Base-by-base conservation (phyloP, 345 rosid species). In the Limnanthes douglasii region DNA sequence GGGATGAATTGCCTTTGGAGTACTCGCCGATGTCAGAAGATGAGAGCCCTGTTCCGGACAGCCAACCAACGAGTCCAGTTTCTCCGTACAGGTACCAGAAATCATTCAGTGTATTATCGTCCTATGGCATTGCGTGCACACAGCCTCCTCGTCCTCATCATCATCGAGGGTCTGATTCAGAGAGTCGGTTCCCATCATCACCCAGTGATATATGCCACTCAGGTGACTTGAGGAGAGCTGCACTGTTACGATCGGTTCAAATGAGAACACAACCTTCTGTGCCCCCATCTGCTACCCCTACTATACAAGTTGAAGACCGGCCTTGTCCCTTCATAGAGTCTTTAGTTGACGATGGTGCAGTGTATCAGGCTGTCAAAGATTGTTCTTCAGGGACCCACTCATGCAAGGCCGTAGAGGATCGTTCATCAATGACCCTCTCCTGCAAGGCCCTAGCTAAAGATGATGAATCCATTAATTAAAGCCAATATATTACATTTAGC, bases 201-300 rank as follows among this genome's bases (percentile, higher is more conserved):
- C 96, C 96, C 15, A 92, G 96, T 35, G 96, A 92, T 53, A 92
- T 92, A 42, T 81, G 96, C 50, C 94, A 92, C 66, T 81, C 94
- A 2, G 88, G 94, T 20, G 94, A 85, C 59, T 56, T 92, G 48
- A 75, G 94, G 41, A 78, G 93, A 43, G 72, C 94, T 16, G 94
- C 99, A 5, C 72, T 92, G 31, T 56, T 92, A 58, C 74, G 94
- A 49, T 92, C 96, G 15, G 94, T 92, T 46, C 94, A 92, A 61
- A 81, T 92, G 85, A 85, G 93, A 59, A 53, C 88, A 15, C 88
- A 85, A 17, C 88, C 98, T 18, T 51, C 68, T 11, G 57, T n/a
- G n/a, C n/a, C n/a, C n/a, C n/a, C n/a, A n/a, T n/a, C n/a, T n/a
- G n/a, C n/a, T n/a, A n/a, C n/a, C n/a, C n/a, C n/a, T n/a, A n/a